These are phyloP conservation scores for Trichoderma sp. DNA, from an alignment of 2,329 filamentous ascomycete species.

Conservation along the genomic window DNA sequence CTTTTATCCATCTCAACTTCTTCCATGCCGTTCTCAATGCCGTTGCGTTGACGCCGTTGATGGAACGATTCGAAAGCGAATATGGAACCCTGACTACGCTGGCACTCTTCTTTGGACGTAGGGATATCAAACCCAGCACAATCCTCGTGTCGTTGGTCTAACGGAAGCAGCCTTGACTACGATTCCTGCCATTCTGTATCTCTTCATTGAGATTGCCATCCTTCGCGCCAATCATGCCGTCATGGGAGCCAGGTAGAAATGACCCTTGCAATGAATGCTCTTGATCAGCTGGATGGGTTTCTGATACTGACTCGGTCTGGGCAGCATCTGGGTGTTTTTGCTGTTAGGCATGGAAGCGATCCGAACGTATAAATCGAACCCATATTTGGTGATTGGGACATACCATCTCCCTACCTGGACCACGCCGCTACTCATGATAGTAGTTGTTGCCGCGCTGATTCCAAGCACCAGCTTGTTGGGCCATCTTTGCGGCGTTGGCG, in stretches of 20 bases:
- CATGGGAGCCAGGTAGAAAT: slow-evolving; percentile 73
- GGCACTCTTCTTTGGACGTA: slow-evolving; percentile 86
- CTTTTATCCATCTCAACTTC: slow-evolving; percentile 77
- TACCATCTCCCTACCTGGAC: slow-evolving; percentile 86
- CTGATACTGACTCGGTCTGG: background rate
- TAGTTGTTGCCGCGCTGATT: slow-evolving; percentile 72
- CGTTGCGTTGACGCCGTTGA: slow-evolving; percentile 75
- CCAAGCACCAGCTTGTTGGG: slow-evolving; percentile 81
- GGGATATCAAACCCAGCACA: slow-evolving; percentile 40
- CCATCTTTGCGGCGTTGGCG: slow-evolving; percentile 75
- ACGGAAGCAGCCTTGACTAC: slow-evolving; percentile 64
- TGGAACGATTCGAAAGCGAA: slow-evolving; percentile 91
- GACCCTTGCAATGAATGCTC: background rate
- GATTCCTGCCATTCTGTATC: slow-evolving; percentile 77
- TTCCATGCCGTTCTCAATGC: slow-evolving; percentile 79
- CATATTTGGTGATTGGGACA: slow-evolving; percentile 63
- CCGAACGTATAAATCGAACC: slow-evolving; percentile 78
- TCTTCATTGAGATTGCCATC: slow-evolving; percentile 71
- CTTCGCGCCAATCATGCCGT: slow-evolving; percentile 69
- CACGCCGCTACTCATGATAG: slow-evolving; percentile 72
- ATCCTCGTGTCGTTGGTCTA: background rate
- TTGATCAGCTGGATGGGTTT: background rate
- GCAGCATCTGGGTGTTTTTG: slow-evolving; percentile 87
- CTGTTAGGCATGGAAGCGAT: slow-evolving; percentile 82
- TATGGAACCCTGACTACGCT: slow-evolving; percentile 87